Base-by-base conservation (phyloP, 2,329 filamentous ascomycete genomes). In the Aspergillus quadricinctus region DNA sequence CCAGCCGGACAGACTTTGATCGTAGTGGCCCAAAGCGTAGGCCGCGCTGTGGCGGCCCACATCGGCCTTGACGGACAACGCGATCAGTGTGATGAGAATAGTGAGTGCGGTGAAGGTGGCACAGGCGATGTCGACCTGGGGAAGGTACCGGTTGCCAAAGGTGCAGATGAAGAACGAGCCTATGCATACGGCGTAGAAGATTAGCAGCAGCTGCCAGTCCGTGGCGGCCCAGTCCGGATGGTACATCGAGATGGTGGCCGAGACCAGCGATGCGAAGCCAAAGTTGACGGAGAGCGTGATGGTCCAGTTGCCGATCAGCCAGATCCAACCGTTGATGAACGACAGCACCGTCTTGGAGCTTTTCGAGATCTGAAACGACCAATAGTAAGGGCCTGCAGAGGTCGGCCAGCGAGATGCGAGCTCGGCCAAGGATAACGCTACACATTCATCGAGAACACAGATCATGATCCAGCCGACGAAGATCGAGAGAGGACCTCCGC, bases 181-280 rank as follows among this genome's bases (percentile, higher is more conserved):
- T 1, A 90, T 64, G 21, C 86, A 89, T 60, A 90, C 79, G 50
- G 76, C 87, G 63, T 89, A 81, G 75, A 91, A 90, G 60, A 90
- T 84, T 23, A 91, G 76, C 56, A 88, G 84, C 19, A 88, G 77
- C 70, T 91, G 87, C 78, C 87, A 91, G 28, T 77, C 69, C 46
- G 78, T 79, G 48, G 81, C 73, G 0, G 67, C 73, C 67, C 80
- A 84, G 56, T 80, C 76, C 0, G 81, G 80, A 53, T 82, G 78
- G 62, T 80, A 85, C 61, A 86, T 78, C 2, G 78, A 76, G 4
- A 83, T 68, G 0, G 77, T 78, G 0, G 78, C 81, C 2, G 78
- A 78, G 35, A 85, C 72, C 49, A 86, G 65, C 1, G 78, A 81
- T 1, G 82, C 81, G 56, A 83, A 82, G 3, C 79, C 80, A 57